These are phyloP conservation scores for Penicillium sp. DNA, from an alignment of 2,329 filamentous ascomycete species.

Conservation along the genomic window DNA sequence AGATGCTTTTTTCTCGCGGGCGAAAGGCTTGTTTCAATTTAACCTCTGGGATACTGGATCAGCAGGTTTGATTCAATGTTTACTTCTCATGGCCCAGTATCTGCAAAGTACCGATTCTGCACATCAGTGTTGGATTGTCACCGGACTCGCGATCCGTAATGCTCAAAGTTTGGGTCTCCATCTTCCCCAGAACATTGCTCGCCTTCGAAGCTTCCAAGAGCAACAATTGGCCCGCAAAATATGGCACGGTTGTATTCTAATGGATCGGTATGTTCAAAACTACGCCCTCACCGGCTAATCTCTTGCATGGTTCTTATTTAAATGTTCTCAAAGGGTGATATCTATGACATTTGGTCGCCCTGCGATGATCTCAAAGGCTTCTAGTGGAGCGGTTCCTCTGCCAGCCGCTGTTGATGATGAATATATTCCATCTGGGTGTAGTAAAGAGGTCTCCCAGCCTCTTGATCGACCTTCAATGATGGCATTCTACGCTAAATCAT, in stretches of 20 bases:
- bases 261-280: conserved; percentile 32
- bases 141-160: conserved; percentile 49
- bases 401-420: conserved; percentile 37
- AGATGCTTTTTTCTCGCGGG: conserved; percentile 45
- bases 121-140: conserved; percentile 53
- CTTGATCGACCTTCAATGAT: conserved; percentile 30
- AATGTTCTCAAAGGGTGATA: conserved; percentile 27
- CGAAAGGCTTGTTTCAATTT: conserved; percentile 46
- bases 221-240: conserved; percentile 34
- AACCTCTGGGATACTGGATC: conserved; percentile 48
- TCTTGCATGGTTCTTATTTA: not conserved
- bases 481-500: conserved; percentile 34
- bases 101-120: conserved; percentile 51
- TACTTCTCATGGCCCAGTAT: conserved; percentile 52
- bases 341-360: conserved; percentile 42
- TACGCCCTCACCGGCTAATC: not conserved
- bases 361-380: conserved; percentile 36
- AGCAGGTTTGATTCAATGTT: conserved; percentile 48
- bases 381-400: conserved; percentile 29
- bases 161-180: conserved; percentile 52
- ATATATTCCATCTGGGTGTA: conserved; percentile 21
- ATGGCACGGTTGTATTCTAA: conserved; percentile 41
- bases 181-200: conserved; percentile 40
- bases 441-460: conserved; percentile 22
- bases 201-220: conserved; percentile 26